Evolutionary conservation across 495 filamentous ascomycete species (phyloP).

Genomic region (Podospora appendiculata): DNA sequence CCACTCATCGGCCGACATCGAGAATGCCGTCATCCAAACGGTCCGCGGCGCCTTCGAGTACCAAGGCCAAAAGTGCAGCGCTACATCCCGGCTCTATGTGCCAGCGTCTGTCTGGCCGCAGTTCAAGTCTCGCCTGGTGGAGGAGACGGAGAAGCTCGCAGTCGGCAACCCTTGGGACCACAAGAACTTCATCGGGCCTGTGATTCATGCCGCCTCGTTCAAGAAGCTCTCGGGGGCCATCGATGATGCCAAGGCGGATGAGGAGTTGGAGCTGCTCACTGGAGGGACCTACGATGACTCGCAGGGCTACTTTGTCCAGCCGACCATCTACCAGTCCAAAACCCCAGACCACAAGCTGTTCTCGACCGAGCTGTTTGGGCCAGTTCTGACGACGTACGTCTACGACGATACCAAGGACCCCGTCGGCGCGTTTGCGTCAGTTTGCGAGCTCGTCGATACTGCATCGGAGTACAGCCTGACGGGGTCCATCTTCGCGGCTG

Average conservation of each 20-base stretch:
- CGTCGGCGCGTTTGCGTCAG: conserved; percentile 46
- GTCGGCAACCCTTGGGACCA: conserved; percentile 64
- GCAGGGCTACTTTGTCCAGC: conserved; percentile 63
- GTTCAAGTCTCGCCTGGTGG: conserved; percentile 54
- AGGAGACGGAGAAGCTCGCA: conserved; percentile 57
- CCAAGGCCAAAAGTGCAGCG: conserved; percentile 85
- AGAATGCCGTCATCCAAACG: conserved; percentile 72
- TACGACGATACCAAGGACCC: conserved; percentile 58
- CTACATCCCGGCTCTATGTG: conserved; percentile 70
- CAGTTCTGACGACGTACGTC: conserved; percentile 60
- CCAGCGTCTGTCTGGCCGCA: conserved; percentile 60
- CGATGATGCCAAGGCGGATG: conserved; percentile 59
- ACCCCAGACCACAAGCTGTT: conserved; percentile 58
- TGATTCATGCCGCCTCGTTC: conserved; percentile 67
- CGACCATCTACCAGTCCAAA: conserved; percentile 60
- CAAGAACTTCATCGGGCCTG: conserved; percentile 66
- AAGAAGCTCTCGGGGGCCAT: conserved; percentile 61
- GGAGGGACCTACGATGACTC: conserved; percentile 65
- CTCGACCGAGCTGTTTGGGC: conserved; percentile 70
- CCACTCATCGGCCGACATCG: conserved; percentile 63
- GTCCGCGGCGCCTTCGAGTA: conserved; percentile 85
- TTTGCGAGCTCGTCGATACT: conserved; percentile 50
- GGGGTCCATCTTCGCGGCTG: conserved; percentile 68
- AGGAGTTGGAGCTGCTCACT: conserved; percentile 51
- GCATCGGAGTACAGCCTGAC: conserved; percentile 74